Conservation (phyloP, 2,329 filamentous ascomycete species). For the Cyanodermella asteris region DNA sequence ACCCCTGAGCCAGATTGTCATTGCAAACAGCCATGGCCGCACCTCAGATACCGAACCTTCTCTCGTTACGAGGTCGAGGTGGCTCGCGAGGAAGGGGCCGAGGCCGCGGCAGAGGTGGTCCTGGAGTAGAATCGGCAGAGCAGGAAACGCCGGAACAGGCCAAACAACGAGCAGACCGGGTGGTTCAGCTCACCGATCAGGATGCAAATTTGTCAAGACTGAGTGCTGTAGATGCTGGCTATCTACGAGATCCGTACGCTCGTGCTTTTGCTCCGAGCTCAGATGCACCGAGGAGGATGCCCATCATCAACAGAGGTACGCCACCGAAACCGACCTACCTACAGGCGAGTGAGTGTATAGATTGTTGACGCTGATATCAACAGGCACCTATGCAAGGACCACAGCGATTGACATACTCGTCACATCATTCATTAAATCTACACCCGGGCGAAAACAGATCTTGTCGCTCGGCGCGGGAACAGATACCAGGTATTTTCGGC, state of each 20-base stretch:
- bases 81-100: conserved; percentile 26
- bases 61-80: conserved; percentile 28
- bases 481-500: conserved; percentile 68
- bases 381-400: conserved; percentile 84
- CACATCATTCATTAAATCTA: conserved; percentile 39
- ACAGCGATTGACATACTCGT: conserved; percentile 62
- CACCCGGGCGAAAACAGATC: conserved; percentile 40
- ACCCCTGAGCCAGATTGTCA: not conserved
- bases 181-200: conserved; percentile 73
- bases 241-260: conserved; percentile 65
- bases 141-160: conserved; percentile 4
- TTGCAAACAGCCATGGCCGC: conserved; percentile 34
- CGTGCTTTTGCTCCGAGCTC: conserved; percentile 37
- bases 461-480: conserved; percentile 85
- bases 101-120: conserved; percentile 23
- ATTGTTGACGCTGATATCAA: conserved; percentile 9
- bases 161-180: conserved; percentile 31
- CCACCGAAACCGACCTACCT: conserved; percentile 3
- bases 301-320: conserved; percentile 82
- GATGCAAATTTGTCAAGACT: conserved; percentile 77
- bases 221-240: conserved; percentile 70
- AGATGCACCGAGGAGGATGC: conserved; percentile 42
- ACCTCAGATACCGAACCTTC: conserved; percentile 58
- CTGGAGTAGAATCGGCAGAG: conserved; percentile 10
- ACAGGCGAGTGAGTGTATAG: conserved; percentile 5